Conservation (phyloP, 306 rosid genomes). For the Begonia fuchsioides region DNA sequence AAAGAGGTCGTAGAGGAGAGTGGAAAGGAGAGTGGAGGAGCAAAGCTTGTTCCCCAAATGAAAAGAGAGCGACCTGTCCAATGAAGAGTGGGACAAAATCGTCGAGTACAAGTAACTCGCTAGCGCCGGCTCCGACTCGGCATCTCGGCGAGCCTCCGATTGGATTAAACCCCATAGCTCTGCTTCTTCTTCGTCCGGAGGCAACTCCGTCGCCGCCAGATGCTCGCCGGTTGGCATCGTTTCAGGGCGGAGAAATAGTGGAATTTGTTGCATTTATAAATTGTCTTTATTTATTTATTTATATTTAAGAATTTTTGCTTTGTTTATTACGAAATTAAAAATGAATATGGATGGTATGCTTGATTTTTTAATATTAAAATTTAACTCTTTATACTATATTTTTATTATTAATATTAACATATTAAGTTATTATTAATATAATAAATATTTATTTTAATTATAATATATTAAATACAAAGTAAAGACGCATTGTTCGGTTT, state of each 20-base stretch:
- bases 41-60: slow-evolving; percentile 83
- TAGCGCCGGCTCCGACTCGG: slow-evolving; percentile 83
- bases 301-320: too few species aligned
- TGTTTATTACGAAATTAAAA: too few species aligned
- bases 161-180: slow-evolving; percentile 72
- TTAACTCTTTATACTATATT: too few species aligned
- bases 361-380: too few species aligned
- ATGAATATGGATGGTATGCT: too few species aligned
- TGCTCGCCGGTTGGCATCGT: slow-evolving; percentile 55
- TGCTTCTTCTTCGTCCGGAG: slow-evolving; percentile 25
- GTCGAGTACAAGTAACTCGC: slow-evolving; percentile 94
- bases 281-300: too few species aligned
- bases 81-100: slow-evolving; percentile 63
- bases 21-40: slow-evolving; percentile 81
- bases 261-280: too few species aligned
- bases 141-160: slow-evolving; percentile 78
- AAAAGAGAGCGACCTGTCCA: slow-evolving; percentile 59
- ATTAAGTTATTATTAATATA: too few species aligned
- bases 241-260: neutral
- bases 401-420: too few species aligned
- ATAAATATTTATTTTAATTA: too few species aligned
- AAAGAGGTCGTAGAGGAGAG: slow-evolving; percentile 74
- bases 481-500: too few species aligned
- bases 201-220: slow-evolving; percentile 8
- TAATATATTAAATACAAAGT: too few species aligned